Percentiles rank a stretch among this genome's conserved stretches.
Evolutionary conservation across 768 basidiomycete species (phyloP).

Genomic region (Candolleomyces aberdarensis): DNA sequence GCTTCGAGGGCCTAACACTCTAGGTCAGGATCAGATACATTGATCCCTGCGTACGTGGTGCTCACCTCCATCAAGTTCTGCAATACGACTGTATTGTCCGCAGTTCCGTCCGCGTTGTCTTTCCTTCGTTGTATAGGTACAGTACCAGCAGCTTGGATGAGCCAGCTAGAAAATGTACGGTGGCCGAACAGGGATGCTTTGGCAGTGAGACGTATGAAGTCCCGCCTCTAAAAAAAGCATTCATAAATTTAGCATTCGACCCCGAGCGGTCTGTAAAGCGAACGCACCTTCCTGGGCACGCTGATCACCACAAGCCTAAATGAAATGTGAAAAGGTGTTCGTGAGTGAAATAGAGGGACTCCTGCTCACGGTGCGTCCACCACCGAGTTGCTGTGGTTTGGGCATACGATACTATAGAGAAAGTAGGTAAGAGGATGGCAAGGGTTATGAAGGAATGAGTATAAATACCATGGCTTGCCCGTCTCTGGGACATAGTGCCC

Average conservation of each 20-base stretch:
- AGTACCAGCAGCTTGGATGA: conserved; percentile 86
- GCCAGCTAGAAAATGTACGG: conserved; percentile 84
- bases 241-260: too few relatives aligned
- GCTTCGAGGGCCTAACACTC: conserved; percentile 59
- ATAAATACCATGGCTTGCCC: conserved; percentile 68
- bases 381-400: conserved; percentile 85
- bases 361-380: conserved; percentile 77
- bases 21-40: conserved; percentile 2
- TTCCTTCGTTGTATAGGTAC: conserved; percentile 78
- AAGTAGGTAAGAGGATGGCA: conserved; percentile 3
- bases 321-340: not conserved
- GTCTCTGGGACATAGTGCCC: conserved; percentile 64
- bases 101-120: conserved; percentile 52
- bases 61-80: conserved; percentile 61
- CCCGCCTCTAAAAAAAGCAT: conserved; percentile 50
- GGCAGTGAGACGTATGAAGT: conserved; percentile 81
- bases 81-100: conserved; percentile 73
- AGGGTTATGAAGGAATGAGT: not conserved
- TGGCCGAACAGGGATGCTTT: conserved; percentile 86
- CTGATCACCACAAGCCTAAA: conserved; percentile 68
- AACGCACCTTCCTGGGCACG: conserved; percentile 61
- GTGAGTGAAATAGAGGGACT: not conserved
- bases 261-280: not conserved
- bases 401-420: conserved; percentile 67
- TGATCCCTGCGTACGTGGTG: not conserved